Evolutionary conservation across 208 protist genomes (phyloP).

Genomic region (Leptomonas seymouri): DNA sequence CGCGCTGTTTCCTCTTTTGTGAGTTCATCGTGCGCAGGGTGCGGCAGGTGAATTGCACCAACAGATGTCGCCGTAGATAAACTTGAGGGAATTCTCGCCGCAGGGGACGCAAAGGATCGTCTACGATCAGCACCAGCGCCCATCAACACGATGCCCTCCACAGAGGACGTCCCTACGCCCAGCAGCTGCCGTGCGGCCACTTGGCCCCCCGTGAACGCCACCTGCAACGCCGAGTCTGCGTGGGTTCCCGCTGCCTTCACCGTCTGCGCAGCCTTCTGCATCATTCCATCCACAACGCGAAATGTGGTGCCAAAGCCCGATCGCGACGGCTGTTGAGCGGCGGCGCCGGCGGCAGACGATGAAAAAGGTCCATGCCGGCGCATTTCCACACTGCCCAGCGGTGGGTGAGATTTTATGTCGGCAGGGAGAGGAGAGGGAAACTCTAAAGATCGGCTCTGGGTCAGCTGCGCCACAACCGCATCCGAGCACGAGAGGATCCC

Average conservation of each 20-base stretch:
- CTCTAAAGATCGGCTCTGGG: background rate
- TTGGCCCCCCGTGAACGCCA: conserved; percentile 33
- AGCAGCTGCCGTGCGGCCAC: conserved; percentile 32
- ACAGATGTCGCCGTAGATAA: background rate
- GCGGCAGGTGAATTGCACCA: background rate
- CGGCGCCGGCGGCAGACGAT: background rate
- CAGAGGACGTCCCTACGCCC: conserved; percentile 10
- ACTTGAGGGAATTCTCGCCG: no score
- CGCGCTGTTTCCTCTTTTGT: conserved; percentile 46
- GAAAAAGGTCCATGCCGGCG: background rate
- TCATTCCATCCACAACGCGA: conserved; percentile 44
- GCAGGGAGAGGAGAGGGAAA: background rate
- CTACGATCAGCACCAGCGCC: background rate
- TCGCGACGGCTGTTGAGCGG: conserved; percentile 1
- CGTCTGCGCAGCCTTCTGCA: conserved; percentile 38
- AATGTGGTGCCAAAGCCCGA: conserved; percentile 38
- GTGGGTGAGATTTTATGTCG: background rate
- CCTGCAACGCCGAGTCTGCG: conserved; percentile 36
- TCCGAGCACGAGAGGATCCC: conserved; percentile 58
- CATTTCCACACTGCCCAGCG: background rate
- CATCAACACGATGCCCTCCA: conserved; percentile 10
- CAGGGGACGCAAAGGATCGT: background rate
- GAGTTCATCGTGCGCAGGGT: conserved; percentile 21
- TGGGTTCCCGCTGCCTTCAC: conserved; percentile 39
- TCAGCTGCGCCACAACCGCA: conserved; percentile 16